Conservation (phyloP, 1,139 yeast species). For the Hansenula anomala region DNA sequence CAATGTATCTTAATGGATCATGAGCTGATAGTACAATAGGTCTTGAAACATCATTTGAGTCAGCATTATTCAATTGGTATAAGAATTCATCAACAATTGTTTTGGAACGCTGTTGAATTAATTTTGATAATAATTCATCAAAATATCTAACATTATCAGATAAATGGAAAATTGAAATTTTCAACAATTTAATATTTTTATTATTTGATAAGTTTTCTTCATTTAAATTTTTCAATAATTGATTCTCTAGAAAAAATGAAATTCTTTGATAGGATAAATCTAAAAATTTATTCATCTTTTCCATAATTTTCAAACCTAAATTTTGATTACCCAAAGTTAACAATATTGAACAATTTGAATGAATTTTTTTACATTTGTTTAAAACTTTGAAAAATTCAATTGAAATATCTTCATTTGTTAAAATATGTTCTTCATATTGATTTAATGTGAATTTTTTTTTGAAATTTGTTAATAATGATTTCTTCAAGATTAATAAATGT, state of each 20-base stretch:
- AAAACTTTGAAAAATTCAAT: slow-evolving; percentile 60
- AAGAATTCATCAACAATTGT: slow-evolving; percentile 54
- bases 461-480: slow-evolving; percentile 51
- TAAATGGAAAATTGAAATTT: slow-evolving; percentile 29
- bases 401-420: slow-evolving; percentile 41
- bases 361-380: slow-evolving; percentile 57
- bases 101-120: slow-evolving; percentile 57
- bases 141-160: slow-evolving; percentile 36
- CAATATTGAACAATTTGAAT: slow-evolving; percentile 63
- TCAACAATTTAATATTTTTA: slow-evolving; percentile 28
- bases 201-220: slow-evolving; percentile 6
- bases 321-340: slow-evolving; percentile 66
- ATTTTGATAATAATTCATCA: slow-evolving; percentile 47
- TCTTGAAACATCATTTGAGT: slow-evolving; percentile 26
- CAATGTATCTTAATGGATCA: slow-evolving; percentile 78
- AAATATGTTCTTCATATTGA: slow-evolving; percentile 63
- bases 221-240: slow-evolving; percentile 15
- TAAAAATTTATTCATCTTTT: slow-evolving; percentile 43
- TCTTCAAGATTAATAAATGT: slow-evolving; percentile 43
- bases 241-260: slow-evolving; percentile 29
- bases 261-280: slow-evolving; percentile 29
- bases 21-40: slow-evolving; percentile 67
- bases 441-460: slow-evolving; percentile 62
- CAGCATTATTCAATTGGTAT: slow-evolving; percentile 35
- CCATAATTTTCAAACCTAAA: slow-evolving; percentile 67